Percentiles rank a stretch among this genome's conserved stretches.
Evolutionary conservation across 2,329 filamentous ascomycete species (phyloP).

Genomic region (Trichoderma simmonsii): DNA sequence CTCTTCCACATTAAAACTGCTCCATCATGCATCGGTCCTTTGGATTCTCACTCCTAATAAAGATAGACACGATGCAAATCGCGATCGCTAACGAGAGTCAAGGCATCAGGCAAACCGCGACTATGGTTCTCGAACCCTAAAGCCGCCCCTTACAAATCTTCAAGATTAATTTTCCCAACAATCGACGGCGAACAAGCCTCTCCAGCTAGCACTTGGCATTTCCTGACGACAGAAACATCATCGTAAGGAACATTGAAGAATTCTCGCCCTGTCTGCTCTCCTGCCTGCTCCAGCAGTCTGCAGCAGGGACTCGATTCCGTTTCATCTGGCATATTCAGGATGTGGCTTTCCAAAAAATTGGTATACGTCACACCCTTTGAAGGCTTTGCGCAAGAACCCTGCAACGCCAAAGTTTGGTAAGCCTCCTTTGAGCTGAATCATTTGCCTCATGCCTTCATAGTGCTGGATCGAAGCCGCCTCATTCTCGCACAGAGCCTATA

Average conservation of each 20-base stretch:
- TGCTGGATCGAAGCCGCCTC: background rate
- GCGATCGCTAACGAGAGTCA: background rate
- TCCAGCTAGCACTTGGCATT: background rate
- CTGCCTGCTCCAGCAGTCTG: background rate
- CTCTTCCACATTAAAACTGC: background rate
- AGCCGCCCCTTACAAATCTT: no score
- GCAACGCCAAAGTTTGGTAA: background rate
- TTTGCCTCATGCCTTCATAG: background rate
- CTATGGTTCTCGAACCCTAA: background rate
- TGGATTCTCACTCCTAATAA: background rate
- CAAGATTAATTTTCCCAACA: background rate
- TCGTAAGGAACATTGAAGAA: background rate
- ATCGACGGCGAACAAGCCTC: background rate
- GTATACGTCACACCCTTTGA: background rate
- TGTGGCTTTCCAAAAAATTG: background rate
- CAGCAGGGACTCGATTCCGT: background rate
- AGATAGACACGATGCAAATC: background rate
- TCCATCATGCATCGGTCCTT: background rate
- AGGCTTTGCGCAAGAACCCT: background rate
- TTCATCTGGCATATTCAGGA: background rate
- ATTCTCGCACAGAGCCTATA: background rate
- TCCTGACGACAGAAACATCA: background rate
- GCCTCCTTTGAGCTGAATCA: background rate
- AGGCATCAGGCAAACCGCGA: background rate
- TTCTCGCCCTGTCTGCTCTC: background rate